Evolutionary conservation across 2,329 filamentous ascomycete species (phyloP), one percentile per base, ranked within the genome.

Genomic region (Aureobasidium namibiae): DNA sequence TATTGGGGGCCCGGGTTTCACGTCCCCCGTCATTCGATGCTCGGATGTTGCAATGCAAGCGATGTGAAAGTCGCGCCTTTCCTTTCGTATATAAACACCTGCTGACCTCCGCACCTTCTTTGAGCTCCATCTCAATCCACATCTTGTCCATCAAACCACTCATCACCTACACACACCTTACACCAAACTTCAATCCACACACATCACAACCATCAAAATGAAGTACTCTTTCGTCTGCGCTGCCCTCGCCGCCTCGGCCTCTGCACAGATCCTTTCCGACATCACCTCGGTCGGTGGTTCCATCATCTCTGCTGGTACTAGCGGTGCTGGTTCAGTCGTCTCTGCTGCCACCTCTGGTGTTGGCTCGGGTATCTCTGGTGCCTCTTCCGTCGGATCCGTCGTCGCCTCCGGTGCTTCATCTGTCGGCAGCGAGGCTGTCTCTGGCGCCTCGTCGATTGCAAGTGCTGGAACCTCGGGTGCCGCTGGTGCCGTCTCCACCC

Each of bases 161-260:
- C n/a, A 13, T 44, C 39, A 34, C 52, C 39, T 54, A 54, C 26
- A 38, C 21, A 52, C 33, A 52, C 21, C 33, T 26, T 29, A 38
- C 36, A 18, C 18, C 52, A 34, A 46, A 18, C 41, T 46, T 42
- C 31, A 56, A 56, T 29, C 41, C 14, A 46, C 13, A 13, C 52
- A 45, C 38, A 56, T 26, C 53, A 56, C 21, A 31, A 56, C 41
- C 52, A 33, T 33, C 39, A 56, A 46, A 41, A 56, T 56, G 53
- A 56, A 46, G 41, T 56, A 56, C 53, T 56, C 53, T 26, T 45
- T 56, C 41, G 41, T 56, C 31, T 56, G 39, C 41, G 53, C 53
- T 4, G 53, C 53, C 31, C 53, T 56, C 53, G 53, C 53, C 31
- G 53, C 53, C 53, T 46, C 53, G 41, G 53, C 41, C 41, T 46